phyloP scores from a whole-genome alignment of 2,329 filamentous ascomycete species.

The Penicillium palitans region DNA sequence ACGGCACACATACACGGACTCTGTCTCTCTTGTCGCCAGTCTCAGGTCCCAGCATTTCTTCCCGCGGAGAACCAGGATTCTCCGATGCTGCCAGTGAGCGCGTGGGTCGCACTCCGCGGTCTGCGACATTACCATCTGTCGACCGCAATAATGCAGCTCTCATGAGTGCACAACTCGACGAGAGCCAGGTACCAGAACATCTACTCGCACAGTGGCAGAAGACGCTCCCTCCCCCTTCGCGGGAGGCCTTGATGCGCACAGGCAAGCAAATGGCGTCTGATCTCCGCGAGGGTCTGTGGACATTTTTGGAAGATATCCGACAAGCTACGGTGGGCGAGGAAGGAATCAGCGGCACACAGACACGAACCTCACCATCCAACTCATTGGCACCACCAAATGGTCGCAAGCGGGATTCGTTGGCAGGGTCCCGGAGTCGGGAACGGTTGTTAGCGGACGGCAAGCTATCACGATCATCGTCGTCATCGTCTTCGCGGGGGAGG shows the following conservation, averaged over 20 bases:
- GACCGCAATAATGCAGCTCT: slow-evolving; percentile 33
- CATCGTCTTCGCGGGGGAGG: slow-evolving; percentile 34
- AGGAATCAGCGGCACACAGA: slow-evolving; percentile 62
- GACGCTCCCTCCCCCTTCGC: slow-evolving; percentile 47
- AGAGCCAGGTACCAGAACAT: slow-evolving; percentile 35
- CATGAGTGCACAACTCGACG: slow-evolving; percentile 21
- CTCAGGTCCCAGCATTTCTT: slow-evolving; percentile 17
- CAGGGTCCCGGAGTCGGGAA: slow-evolving; percentile 35
- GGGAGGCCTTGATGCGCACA: slow-evolving; percentile 55
- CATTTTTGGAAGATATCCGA: slow-evolving; percentile 90
- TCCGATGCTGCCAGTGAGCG: slow-evolving; percentile 24
- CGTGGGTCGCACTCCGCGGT: slow-evolving; percentile 40
- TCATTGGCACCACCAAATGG: slow-evolving; percentile 19
- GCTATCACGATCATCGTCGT: slow-evolving; percentile 35
- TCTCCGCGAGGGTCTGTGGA: slow-evolving; percentile 85
- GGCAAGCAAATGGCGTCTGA: slow-evolving; percentile 83
- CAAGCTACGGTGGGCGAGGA: slow-evolving; percentile 97
- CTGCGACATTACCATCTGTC: slow-evolving; percentile 44
- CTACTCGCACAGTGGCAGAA: slow-evolving; percentile 43
- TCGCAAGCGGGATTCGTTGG: slow-evolving; percentile 35
- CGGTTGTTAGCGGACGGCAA: slow-evolving; percentile 32
- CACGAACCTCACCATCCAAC: slow-evolving; percentile 34
- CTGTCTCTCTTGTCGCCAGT: slow-evolving; percentile 78
- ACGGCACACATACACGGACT: slow-evolving; percentile 63
- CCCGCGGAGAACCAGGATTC: slow-evolving; percentile 21